Conservation (phyloP, 2,329 filamentous ascomycete species). For the Fusarium pininemorale region DNA sequence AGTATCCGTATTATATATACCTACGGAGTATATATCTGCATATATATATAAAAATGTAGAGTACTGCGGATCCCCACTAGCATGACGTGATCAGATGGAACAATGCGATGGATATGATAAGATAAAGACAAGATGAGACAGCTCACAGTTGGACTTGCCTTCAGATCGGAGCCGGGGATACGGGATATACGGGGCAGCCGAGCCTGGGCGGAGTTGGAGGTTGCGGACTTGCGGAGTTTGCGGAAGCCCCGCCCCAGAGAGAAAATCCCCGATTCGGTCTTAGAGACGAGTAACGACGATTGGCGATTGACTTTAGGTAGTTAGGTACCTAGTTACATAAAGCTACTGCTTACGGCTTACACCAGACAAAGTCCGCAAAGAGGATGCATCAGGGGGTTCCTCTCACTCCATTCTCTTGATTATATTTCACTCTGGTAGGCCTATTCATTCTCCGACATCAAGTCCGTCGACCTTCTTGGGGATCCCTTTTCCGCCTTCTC, state of each 20-base stretch:
- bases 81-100: background rate
- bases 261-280: slow-evolving; percentile 27
- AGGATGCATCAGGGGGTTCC: background rate
- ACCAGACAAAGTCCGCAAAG: slow-evolving; percentile 16
- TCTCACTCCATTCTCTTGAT: background rate
- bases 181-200: background rate
- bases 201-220: slow-evolving; percentile 30
- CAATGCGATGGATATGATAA: slow-evolving; percentile 11
- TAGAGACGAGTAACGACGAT: slow-evolving; percentile 17
- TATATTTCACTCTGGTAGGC: background rate
- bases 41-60: background rate
- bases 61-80: background rate
- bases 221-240: slow-evolving; percentile 47
- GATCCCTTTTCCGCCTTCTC: slow-evolving; percentile 7
- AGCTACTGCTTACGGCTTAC: slow-evolving; percentile 12
- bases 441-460: slow-evolving; percentile 21
- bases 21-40: background rate
- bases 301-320: background rate
- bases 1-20: background rate
- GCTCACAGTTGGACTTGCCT: background rate
- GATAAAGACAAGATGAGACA: slow-evolving; percentile 8
- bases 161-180: slow-evolving; percentile 37
- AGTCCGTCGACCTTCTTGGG: slow-evolving; percentile 16
- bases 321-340: background rate
- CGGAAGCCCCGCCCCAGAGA: background rate